These are phyloP conservation scores for Pseudogymnoascus sp. DNA, from an alignment of 2,329 filamentous ascomycete genomes.

Conservation along the genomic window DNA sequence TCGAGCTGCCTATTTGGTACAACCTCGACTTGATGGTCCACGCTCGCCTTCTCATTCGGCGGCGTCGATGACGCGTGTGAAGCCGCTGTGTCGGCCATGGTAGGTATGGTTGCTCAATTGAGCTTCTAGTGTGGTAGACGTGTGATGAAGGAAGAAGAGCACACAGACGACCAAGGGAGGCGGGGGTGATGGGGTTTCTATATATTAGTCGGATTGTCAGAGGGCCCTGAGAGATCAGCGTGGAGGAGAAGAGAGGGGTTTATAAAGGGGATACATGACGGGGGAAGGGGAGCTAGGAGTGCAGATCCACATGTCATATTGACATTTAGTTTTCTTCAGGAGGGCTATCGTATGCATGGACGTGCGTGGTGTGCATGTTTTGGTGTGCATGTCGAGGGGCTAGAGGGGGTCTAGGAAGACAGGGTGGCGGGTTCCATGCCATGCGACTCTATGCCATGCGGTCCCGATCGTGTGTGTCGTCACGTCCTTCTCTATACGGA, in stretches of 20 bases:
- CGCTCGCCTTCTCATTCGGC: constrained; percentile 20
- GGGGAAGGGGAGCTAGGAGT: not conserved
- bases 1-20: not conserved
- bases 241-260: not conserved
- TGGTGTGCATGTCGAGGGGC: not conserved
- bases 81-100: constrained; percentile 2
- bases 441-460: not conserved
- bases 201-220: not conserved
- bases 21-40: not conserved
- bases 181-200: not conserved
- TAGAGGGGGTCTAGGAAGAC: not conserved
- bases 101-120: not conserved
- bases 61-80: constrained; percentile 16
- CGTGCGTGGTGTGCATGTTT: not conserved
- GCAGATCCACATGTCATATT: constrained; percentile 5
- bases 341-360: not conserved
- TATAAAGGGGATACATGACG: not conserved
- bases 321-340: not conserved
- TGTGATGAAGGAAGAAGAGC: not conserved
- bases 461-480: not conserved
- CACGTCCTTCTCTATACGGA: not conserved
- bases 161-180: not conserved
- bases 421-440: not conserved
- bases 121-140: not conserved
- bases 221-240: not conserved